phyloP scores from a whole-genome alignment of 768 basidiomycete species.

The Antrodiella citrinella region DNA sequence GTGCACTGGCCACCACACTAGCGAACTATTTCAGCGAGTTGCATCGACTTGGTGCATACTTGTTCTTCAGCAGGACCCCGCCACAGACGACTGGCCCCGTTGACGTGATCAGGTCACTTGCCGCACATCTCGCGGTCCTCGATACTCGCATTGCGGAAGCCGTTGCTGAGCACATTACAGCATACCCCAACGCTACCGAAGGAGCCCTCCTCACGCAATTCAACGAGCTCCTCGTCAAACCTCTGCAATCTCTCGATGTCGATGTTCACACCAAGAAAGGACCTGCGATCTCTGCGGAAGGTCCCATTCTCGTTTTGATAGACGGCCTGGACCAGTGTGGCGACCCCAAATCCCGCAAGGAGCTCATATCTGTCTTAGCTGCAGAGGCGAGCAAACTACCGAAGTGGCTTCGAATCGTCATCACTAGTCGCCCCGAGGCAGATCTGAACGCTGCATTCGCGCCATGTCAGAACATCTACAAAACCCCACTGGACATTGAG shows the following conservation, averaged over 20 bases:
- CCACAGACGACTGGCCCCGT: not conserved
- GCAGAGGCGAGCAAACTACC: not conserved
- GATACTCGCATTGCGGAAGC: not conserved
- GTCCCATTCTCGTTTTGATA: conserved; percentile 5
- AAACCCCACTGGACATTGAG: not conserved
- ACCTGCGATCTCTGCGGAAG: not conserved
- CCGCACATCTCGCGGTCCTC: not conserved
- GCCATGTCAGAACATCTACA: not conserved
- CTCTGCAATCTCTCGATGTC: not conserved
- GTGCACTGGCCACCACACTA: not conserved
- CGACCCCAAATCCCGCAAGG: conserved; percentile 10
- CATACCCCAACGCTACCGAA: not conserved
- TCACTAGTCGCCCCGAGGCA: not conserved
- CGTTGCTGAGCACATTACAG: not conserved
- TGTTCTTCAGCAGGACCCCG: not conserved
- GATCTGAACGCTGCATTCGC: not conserved
- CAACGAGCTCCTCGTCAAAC: conserved; percentile 2
- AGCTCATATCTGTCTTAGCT: not conserved
- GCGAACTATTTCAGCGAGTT: not conserved
- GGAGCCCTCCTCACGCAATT: conserved; percentile 1
- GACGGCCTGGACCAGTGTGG: conserved; percentile 13
- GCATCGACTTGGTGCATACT: not conserved
- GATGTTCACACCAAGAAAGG: not conserved
- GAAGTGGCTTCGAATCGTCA: not conserved
- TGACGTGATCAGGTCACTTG: not conserved